Evolutionary conservation across 1,139 yeast species (phyloP), one percentile per base, ranked within the genome.

Genomic region (Suhomyces panamericanus): DNA sequence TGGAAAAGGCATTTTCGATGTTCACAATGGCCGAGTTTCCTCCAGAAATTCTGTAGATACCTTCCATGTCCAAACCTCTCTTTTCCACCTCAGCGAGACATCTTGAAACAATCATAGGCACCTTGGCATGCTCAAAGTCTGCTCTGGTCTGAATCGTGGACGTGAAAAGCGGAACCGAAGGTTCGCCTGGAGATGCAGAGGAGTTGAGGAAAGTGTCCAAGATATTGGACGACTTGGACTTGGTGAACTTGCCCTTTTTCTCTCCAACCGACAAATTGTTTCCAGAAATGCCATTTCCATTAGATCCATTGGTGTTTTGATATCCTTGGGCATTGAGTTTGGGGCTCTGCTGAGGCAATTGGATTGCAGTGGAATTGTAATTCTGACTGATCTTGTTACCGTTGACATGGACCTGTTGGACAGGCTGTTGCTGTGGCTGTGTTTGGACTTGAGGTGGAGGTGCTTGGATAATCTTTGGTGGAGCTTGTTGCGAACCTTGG

Each of bases 31-130:
- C 88, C 12, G 93, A 81, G 48, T 86, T 81, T 6, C 93, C 90
- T 2, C 98, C 99, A 17, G 95, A 86, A 52, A 91, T 86, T 56
- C 99, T 77, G 67, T 93, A 93, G 33, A 93, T 78, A 6, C 99
- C 99, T 64, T 91, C 98, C 61, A 75, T 69, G 39, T 75, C 81
- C 55, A 87, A 61, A 9, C 96, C 91, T 51, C 90, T 70, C 35
- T 63, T 60, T 65, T 91, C 96, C 40, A 93, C 89, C 57, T 86
- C 95, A 32, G 72, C 69, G n/a, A 90, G 67, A 66, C 97, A 89
- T 46, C 82, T 74, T 11, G 84, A 71, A 11, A 93, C 77, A 35
- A 93, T 80, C 49, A 80, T 64, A 6, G 99, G 99, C 9, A 89
- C 75, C 4, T 62, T 53, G 17, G 77, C 70, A 15, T 77, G 75